These are phyloP conservation scores for Bullera alba DNA, from an alignment of 768 basidiomycete genomes.

Conservation along the genomic window DNA sequence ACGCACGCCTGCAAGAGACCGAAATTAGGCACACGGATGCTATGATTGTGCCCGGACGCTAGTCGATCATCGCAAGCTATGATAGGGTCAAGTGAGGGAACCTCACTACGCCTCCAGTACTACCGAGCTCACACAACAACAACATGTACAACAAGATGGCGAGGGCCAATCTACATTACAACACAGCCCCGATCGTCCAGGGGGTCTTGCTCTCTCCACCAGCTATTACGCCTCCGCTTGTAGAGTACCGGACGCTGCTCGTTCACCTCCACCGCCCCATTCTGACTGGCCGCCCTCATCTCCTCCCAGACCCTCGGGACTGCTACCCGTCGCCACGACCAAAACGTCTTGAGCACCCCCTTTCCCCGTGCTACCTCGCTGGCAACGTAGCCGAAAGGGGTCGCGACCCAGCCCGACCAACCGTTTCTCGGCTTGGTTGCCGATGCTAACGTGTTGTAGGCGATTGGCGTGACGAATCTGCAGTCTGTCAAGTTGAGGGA, in stretches of 20 bases:
- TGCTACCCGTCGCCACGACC: slow-evolving; percentile 21
- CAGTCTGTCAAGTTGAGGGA: slow-evolving; percentile 25
- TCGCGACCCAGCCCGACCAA: slow-evolving; percentile 12
- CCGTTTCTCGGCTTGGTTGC: slow-evolving; percentile 8
- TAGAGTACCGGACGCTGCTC: background rate
- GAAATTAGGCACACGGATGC: too few species aligned
- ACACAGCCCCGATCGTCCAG: background rate
- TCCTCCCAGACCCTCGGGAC: slow-evolving; percentile 15
- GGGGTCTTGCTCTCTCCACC: background rate
- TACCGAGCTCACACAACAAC: too few species aligned
- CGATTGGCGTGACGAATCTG: slow-evolving; percentile 10
- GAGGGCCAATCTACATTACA: background rate
- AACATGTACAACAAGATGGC: too few species aligned
- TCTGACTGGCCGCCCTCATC: background rate
- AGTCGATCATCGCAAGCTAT: too few species aligned
- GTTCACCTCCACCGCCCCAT: background rate
- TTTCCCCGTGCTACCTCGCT: background rate
- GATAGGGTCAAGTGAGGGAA: too few species aligned
- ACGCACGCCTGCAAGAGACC: too few species aligned
- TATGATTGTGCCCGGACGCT: too few species aligned
- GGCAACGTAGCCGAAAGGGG: slow-evolving; percentile 17
- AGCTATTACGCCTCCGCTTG: background rate
- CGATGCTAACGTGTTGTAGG: slow-evolving; percentile 5
- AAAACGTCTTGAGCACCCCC: slow-evolving; percentile 26
- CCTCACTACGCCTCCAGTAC: too few species aligned